Base-by-base conservation (phyloP, 139 green algal species). In the Yamagishiella unicocca region DNA sequence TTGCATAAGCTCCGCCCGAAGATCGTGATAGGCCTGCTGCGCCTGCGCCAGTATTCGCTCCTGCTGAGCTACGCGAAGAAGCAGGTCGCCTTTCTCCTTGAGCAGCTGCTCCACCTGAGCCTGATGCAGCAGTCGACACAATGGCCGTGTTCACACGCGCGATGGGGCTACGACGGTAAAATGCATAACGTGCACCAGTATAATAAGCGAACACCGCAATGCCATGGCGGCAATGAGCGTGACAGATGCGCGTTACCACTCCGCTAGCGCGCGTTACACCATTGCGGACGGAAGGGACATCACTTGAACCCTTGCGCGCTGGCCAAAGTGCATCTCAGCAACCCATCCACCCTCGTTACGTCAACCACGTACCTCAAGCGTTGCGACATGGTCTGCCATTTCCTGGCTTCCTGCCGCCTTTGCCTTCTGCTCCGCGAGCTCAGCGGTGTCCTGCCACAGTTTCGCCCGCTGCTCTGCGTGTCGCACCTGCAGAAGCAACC, bases 11-110 rank as follows among this genome's bases (percentile, higher is more conserved):
- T 53, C 38, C 1, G 80, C 80, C 0, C 80, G 80, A 17, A 55
- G 2, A 33, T 86, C 64, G 25, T 86, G 80, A 21, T 50, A 37
- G 25, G 31, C 62, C 45, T 86, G 80, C 80, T 86, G 80, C 22
- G 43, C 27, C 17, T 31, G 31, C 43, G 42, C 64, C 43, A 86
- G 80, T 43, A 78, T 64, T 2, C 33, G 22, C 43, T 77, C 54
- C 29, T 37, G 80, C 66, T 86, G 55, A 22, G 64, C 42, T 43
- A 77, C 27, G 21, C 31, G 80, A 4, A 53, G 42, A 62, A 78
- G 40, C 64, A 86, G n/a, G 0, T 67, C 45, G 31, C 45, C 22
- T 10, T 43, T 61, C 45, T 86, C 54, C 43, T 37, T 12, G 7
- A 78, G 80, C 42, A 86, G 64, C 62, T 86, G 43, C 24, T 53